These are phyloP conservation scores for Penicillium fimorum DNA, from an alignment of 495 filamentous ascomycete genomes.

Conservation along the genomic window DNA sequence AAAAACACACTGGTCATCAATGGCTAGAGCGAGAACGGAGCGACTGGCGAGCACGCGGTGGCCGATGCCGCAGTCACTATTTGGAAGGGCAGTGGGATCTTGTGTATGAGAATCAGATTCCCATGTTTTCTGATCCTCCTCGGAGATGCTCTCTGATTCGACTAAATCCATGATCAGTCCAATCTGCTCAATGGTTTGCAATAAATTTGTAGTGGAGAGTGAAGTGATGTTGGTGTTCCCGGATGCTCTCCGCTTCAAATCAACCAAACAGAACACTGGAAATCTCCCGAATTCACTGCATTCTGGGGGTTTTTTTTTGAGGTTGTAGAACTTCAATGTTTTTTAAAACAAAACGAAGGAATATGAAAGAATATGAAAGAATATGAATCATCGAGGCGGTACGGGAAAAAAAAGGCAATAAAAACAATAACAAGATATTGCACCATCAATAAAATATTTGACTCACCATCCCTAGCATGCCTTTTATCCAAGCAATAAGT, in stretches of 20 bases:
- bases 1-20: constrained; percentile 52
- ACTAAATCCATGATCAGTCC: constrained; percentile 35
- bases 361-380: constrained; percentile 16
- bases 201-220: not conserved
- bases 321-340: not conserved
- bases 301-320: not conserved
- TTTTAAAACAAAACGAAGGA: not conserved
- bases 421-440: constrained; percentile 20
- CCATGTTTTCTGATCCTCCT: constrained; percentile 44
- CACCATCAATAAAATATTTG: constrained; percentile 31
- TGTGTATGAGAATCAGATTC: constrained; percentile 33
- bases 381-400: constrained; percentile 27
- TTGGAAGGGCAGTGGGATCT: constrained; percentile 16
- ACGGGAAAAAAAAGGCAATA: constrained; percentile 13
- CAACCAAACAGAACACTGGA: constrained; percentile 4
- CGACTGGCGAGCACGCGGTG: constrained; percentile 47
- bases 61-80: constrained; percentile 43
- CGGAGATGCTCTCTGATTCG: constrained; percentile 41
- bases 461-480: constrained; percentile 33
- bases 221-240: constrained; percentile 6
- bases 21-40: constrained; percentile 47
- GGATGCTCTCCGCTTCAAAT: constrained; percentile 2
- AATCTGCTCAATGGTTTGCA: not conserved
- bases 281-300: not conserved
- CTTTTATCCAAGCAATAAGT: constrained; percentile 22